These are phyloP conservation scores for Aphanomyces euteiches DNA, from an alignment of 352 stramenopile species.

Conservation along the genomic window DNA sequence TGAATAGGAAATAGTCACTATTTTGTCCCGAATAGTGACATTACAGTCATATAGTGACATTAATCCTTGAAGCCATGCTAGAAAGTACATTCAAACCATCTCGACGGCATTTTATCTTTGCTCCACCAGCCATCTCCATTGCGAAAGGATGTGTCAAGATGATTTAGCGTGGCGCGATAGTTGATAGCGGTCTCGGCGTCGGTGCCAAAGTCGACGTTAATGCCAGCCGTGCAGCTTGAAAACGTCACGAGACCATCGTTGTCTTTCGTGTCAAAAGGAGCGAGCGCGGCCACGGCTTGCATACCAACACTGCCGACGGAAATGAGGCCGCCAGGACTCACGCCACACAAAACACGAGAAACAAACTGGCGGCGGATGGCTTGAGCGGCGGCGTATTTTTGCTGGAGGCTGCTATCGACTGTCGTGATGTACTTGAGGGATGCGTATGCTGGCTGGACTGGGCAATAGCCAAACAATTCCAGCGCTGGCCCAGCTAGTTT, in stretches of 20 bases:
- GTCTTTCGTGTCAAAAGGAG: slow-evolving; percentile 29
- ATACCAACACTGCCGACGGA: slow-evolving; percentile 31
- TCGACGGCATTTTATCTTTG: slow-evolving; percentile 37
- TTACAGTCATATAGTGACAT: no score
- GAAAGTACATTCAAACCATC: slow-evolving; percentile 42
- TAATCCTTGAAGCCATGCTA: slow-evolving; percentile 8
- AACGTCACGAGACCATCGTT: slow-evolving; percentile 46
- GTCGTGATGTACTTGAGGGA: slow-evolving; percentile 32
- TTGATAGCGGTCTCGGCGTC: slow-evolving; percentile 27
- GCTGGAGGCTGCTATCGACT: slow-evolving; percentile 29
- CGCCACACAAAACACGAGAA: slow-evolving; percentile 39
- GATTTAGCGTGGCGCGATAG: slow-evolving; percentile 39
- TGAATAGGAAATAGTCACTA: no score
- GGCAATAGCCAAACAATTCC: slow-evolving; percentile 33
- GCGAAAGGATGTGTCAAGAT: slow-evolving; percentile 35
- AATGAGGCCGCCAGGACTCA: slow-evolving; percentile 36
- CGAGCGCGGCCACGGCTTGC: slow-evolving; percentile 32
- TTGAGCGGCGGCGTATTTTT: slow-evolving; percentile 33
- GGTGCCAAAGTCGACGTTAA: slow-evolving; percentile 37
- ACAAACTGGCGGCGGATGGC: slow-evolving; percentile 30
- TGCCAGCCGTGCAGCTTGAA: slow-evolving; percentile 37
- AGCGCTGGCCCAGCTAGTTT: neutral
- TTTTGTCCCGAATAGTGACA: no score
- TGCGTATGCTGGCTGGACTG: slow-evolving; percentile 31
- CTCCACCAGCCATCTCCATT: slow-evolving; percentile 36